Evolutionary conservation across 768 basidiomycete species (phyloP), one percentile per base, ranked within the genome.

Genomic region (Phlegmacium glaucopus): DNA sequence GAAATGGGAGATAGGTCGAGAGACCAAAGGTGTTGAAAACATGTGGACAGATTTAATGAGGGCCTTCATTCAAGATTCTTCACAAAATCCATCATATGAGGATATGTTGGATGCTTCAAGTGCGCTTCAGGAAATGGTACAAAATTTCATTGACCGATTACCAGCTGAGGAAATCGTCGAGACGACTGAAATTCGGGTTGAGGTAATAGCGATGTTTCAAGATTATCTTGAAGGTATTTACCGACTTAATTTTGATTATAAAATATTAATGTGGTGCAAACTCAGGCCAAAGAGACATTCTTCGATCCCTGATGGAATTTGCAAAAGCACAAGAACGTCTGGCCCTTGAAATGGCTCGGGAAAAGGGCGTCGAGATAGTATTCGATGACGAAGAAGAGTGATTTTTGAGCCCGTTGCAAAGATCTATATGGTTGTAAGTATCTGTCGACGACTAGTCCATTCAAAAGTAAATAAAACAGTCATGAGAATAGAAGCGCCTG

Each of bases 101-200:
- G 75, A 82, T 51, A 72, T 87, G 52, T 63, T 94, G 34, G 84
- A 90, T 35, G 82, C 85, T 0, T 76, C 87, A 8, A 79, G 75
- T 6, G 66, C 75, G 54, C 60, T 96, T 49, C 72, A 71, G 17
- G 81, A 83, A 15, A 93, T 94, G 89, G 67, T 83, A 4, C 64
- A 75, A 45, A 57, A 62, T 15, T 61, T 83, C 42, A 54, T 80
- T 17, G 69, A 73, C 12, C 72, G 72, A 2, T 69, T 89, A 12
- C 83, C 84, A 6, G 39, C 44, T 2, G 52, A 56, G 12, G 56
- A 55, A 22, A 47, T 64, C 29, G 47, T 57, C 13, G 52, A 63
- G 9, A 45, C 52, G 37, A 18, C 40, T 5, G 48, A 44, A 2
- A 58, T 81, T 36, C 72, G 89, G 32, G 70, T 72, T 4, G 78